Percentiles rank a stretch among this genome's conserved stretches.
These are phyloP conservation scores for Russula sp. DNA, from an alignment of 768 basidiomycete genomes.

Conservation along the genomic window DNA sequence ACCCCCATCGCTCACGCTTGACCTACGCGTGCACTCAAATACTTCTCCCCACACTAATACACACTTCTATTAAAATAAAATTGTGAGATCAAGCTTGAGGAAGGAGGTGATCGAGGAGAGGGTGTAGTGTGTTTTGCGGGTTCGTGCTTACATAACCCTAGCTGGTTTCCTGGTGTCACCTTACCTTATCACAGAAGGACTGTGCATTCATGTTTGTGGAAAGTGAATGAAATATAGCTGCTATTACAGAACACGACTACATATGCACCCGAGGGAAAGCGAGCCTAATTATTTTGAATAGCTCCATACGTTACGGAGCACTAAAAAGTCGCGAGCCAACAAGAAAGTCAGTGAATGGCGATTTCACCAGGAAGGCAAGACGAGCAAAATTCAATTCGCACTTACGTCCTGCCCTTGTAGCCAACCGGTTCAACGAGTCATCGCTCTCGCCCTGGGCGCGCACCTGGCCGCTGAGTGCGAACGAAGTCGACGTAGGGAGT, in stretches of 20 bases:
- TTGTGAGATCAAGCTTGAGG: too few relatives aligned
- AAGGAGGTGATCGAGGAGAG: too few relatives aligned
- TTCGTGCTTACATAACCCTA: too few relatives aligned
- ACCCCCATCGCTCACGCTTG: too few relatives aligned
- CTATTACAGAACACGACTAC: constrained; percentile 11
- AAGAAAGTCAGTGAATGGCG: not conserved
- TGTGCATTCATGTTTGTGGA: not conserved
- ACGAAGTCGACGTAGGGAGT: constrained; percentile 73
- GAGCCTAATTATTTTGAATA: constrained; percentile 75
- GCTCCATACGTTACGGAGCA: constrained; percentile 94
- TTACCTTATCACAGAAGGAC: too few relatives aligned
- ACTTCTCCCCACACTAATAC: too few relatives aligned
- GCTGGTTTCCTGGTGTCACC: too few relatives aligned
- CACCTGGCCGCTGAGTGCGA: constrained; percentile 92
- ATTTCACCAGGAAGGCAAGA: constrained; percentile 1
- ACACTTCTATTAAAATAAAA: too few relatives aligned
- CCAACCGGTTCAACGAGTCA: constrained; percentile 93
- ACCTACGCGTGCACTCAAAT: too few relatives aligned
- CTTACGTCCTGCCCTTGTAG: constrained; percentile 93
- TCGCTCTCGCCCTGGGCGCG: constrained; percentile 94
- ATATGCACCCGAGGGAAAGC: not conserved
- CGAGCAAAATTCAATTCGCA: constrained; percentile 22
- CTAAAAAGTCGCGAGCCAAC: constrained; percentile 37
- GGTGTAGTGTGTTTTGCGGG: too few relatives aligned
- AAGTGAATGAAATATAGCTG: constrained; percentile 5